Conservation (phyloP, 2,329 filamentous ascomycete genomes). For the Verticillium nubilum region DNA sequence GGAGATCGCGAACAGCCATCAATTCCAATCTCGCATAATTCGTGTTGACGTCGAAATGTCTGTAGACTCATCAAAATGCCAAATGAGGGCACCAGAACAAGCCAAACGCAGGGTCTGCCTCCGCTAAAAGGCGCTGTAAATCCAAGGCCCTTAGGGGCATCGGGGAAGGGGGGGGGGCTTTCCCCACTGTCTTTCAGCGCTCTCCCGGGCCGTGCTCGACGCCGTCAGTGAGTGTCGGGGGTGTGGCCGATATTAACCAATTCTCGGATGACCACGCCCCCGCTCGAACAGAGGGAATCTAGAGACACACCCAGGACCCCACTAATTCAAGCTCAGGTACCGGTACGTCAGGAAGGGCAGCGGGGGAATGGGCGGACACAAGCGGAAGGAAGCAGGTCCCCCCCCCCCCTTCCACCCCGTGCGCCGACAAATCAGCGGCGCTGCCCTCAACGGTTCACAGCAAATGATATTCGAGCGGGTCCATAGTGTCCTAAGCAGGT, state of each 20-base stretch:
- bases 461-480: not conserved
- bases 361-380: not conserved
- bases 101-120: not conserved
- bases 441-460: not conserved
- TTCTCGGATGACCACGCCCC: not conserved
- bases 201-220: not conserved
- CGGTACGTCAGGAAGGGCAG: not conserved
- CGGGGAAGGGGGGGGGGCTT: not conserved
- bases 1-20: not conserved
- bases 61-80: not conserved
- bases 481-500: not conserved
- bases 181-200: not conserved
- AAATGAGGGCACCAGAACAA: not conserved
- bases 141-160: not conserved
- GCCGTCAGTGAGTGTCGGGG: not conserved
- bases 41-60: not conserved
- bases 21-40: not conserved
- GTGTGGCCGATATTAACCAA: not conserved
- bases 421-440: not conserved
- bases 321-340: not conserved
- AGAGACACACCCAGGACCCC: not conserved
- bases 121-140: not conserved
- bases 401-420: not conserved
- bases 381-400: not conserved
- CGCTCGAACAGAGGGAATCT: not conserved